Percentiles rank a stretch among this genome's conserved stretches.
Conservation (phyloP, 495 filamentous ascomycete genomes). For the Gamarada debralockiae region DNA sequence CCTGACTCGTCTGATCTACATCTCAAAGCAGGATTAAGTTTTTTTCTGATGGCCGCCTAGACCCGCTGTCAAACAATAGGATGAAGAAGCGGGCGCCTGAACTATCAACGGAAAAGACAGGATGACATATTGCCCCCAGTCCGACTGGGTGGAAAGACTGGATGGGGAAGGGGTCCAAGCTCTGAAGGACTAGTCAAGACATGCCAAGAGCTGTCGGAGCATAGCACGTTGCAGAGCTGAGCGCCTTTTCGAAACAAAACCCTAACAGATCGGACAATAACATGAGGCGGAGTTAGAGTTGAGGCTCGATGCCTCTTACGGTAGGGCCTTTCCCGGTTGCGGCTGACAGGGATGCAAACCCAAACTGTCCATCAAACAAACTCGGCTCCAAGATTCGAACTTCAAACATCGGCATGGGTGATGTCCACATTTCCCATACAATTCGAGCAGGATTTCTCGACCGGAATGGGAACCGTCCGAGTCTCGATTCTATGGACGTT, state of each 20-base stretch:
- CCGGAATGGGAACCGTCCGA: too few relatives aligned
- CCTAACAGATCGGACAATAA: neutral
- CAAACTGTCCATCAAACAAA: constrained; percentile 23
- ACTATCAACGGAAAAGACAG: neutral
- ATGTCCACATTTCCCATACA: too few relatives aligned
- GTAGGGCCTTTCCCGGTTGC: neutral
- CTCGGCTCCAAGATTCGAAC: constrained; percentile 14
- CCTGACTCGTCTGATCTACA: constrained; percentile 26
- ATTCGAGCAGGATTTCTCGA: too few relatives aligned
- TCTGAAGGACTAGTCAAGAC: neutral
- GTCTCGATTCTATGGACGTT: too few relatives aligned
- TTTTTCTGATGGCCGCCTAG: too few relatives aligned
- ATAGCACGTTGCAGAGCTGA: constrained; percentile 14
- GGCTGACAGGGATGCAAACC: neutral
- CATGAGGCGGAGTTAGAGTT: neutral
- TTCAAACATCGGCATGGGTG: constrained; percentile 1
- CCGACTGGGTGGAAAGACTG: neutral
- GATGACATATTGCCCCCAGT: neutral
- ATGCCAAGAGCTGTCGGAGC: neutral
- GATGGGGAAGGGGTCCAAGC: neutral
- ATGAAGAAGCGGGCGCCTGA: neutral
- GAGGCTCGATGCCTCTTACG: neutral
- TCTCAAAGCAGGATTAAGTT: constrained; percentile 8
- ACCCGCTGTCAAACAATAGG: neutral
- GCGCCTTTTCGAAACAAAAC: constrained; percentile 9